These are phyloP conservation scores for Ophiostoma piceae DNA, from an alignment of 2,329 filamentous ascomycete species.

Conservation along the genomic window DNA sequence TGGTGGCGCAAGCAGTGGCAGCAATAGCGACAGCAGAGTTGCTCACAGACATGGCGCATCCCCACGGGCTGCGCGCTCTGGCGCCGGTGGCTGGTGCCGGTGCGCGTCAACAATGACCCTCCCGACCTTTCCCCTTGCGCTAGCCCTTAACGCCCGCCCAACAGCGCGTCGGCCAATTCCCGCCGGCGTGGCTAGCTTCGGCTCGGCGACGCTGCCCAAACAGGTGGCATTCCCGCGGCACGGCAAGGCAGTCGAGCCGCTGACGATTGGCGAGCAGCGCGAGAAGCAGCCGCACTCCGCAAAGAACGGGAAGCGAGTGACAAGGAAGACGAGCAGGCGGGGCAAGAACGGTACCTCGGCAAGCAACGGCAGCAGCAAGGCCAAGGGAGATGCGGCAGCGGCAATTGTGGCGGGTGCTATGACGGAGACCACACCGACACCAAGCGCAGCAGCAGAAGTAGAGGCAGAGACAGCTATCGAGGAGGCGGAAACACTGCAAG, in stretches of 20 bases:
- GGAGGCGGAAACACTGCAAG: background rate
- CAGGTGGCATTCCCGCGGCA: conserved; percentile 49
- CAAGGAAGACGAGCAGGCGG: conserved; percentile 13
- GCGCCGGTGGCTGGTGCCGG: conserved; percentile 5
- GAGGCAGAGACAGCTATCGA: background rate
- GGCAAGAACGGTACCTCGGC: background rate
- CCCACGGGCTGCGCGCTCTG: background rate
- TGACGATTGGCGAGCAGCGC: conserved; percentile 28
- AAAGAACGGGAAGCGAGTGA: background rate
- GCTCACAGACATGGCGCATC: background rate
- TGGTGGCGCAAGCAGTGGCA: conserved; percentile 13
- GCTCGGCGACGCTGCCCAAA: conserved; percentile 37
- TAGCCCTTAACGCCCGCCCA: background rate
- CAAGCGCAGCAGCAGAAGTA: background rate
- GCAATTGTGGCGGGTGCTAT: background rate
- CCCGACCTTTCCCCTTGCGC: background rate
- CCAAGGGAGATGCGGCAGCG: background rate
- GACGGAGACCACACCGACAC: conserved; percentile 9
- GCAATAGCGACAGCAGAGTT: background rate
- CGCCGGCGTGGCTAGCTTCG: conserved; percentile 33
- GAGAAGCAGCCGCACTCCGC: conserved; percentile 12
- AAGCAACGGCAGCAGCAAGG: background rate
- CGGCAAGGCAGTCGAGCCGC: conserved; percentile 57
- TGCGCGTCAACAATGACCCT: conserved; percentile 8
- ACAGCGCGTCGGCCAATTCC: background rate